Percentiles rank a stretch among this genome's conserved stretches.
phyloP scores from a whole-genome alignment of 164 flowering plant genomes.

The Vitis vinifera region ASM3070453v1 NC_081811.1:28908001-28908500 shows the following conservation, averaged over 20 bases:
- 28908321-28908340: not conserved
- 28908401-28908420: not conserved
- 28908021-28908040: slow-evolving; percentile 95
- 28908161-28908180: not conserved
- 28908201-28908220: not conserved
- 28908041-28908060: slow-evolving; percentile 92
- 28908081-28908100: slow-evolving; percentile 60
- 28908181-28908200: not conserved
- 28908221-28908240: not conserved
- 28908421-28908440: no score
- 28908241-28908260: not conserved
- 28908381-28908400: not conserved
- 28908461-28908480: no score
- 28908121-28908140: slow-evolving; percentile 75
- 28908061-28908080: slow-evolving; percentile 67
- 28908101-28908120: slow-evolving; percentile 58
- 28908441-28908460: no score
- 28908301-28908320: not conserved
- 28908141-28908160: not conserved
- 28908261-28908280: not conserved
- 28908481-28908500: no score
- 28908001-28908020: slow-evolving; percentile 99
- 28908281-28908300: not conserved
- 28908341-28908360: not conserved
- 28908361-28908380: not conserved